phyloP scores from a whole-genome alignment of 2,329 filamentous ascomycete genomes.

The Sporothrix pseudoabietina region DNA sequence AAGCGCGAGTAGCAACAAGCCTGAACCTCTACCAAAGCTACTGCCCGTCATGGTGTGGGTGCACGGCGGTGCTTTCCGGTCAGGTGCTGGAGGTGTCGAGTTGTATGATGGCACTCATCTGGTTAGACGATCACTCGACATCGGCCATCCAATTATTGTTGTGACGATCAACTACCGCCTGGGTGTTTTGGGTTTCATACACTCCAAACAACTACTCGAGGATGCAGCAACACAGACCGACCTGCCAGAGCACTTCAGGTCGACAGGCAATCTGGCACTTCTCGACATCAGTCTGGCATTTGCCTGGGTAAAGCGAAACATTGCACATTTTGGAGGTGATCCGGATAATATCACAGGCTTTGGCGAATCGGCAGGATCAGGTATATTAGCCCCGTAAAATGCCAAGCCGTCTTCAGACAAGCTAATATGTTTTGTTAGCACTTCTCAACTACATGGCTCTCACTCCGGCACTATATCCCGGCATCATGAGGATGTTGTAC shows the following conservation, averaged over 20 bases:
- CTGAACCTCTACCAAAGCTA: background rate
- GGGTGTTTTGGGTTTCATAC: constrained; percentile 10
- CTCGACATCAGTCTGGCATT: constrained; percentile 5
- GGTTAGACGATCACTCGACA: background rate
- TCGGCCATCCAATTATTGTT: background rate
- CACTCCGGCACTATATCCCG: background rate
- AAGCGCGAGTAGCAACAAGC: background rate
- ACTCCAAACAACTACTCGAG: constrained; percentile 2
- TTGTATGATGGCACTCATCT: constrained; percentile 16
- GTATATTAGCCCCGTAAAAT: background rate
- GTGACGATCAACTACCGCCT: constrained; percentile 20
- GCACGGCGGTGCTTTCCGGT: constrained; percentile 13
- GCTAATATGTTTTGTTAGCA: background rate
- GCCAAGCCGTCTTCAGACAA: too few relatives aligned
- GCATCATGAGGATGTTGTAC: background rate
- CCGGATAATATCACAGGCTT: constrained; percentile 9
- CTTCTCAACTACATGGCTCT: constrained; percentile 16
- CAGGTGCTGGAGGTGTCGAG: background rate
- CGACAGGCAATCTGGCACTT: background rate
- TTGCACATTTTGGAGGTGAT: background rate
- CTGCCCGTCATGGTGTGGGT: constrained; percentile 19
- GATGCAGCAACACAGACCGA: background rate
- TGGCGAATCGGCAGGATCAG: constrained; percentile 16
- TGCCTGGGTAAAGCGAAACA: background rate
- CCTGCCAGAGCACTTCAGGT: constrained; percentile 2